Evolutionary conservation across 2,329 filamentous ascomycete species (phyloP), one percentile per base, ranked within the genome.

Genomic region (Metarhizium humberi): DNA sequence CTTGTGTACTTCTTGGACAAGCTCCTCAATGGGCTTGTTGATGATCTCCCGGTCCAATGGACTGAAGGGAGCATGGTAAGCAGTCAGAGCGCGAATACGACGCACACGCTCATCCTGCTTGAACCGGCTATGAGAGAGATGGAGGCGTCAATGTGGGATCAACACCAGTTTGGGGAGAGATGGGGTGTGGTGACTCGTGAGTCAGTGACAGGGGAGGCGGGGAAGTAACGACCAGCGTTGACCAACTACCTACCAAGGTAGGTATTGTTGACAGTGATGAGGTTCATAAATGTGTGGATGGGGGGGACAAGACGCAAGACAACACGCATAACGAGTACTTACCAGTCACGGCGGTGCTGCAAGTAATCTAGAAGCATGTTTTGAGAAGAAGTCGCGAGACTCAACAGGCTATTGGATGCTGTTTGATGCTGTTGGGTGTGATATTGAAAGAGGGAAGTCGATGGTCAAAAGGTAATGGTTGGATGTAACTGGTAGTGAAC

Each of bases 1-100:
- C n/a, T 81, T 79, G 36, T 92, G 89, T 3, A 96, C 87, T 73
- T 87, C 82, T 58, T 84, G 73, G 6, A 96, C 91, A 3, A 96
- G 81, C 56, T 87, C 78, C 60, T 87, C 82, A 57, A 96, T 94
- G 14, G 90, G 82, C 57, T 81, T 85, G 57, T 84, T 75, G 55
- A 96, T 76, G 54, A 90, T 86, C 3, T 78, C 74, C 50, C 80
- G 78, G 62, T 96, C 90, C 43, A 76, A 62, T 0, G 76, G 62
- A 3, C 84, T 85, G 59, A 95, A 79, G 2, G 84, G 77, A 18
- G 74, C 78, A 55, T 81, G 84, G 70, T 94, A 95, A 16, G 74
- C 68, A 1, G 78, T 70, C 6, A 96, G 80, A 6, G 78, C 78
- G 40, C 79, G 77, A 62, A 96, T 88, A 53, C 88, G 84, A 51